Base-by-base conservation (phyloP, 768 basidiomycete species). In the Amanita phalloides region DNA sequence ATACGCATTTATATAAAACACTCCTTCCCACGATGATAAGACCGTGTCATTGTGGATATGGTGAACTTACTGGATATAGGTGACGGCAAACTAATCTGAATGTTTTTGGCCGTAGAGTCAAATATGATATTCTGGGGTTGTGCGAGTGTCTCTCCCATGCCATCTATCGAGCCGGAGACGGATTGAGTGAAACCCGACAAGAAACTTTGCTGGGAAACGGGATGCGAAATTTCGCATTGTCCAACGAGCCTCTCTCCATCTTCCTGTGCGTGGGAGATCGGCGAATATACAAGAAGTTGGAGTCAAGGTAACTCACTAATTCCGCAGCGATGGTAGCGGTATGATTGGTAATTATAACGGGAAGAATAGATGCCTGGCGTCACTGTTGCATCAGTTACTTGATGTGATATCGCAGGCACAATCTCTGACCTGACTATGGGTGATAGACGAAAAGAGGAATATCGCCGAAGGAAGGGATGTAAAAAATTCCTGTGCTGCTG, bases 251-350 rank as follows among this genome's bases (percentile, higher is more conserved):
- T 79, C 26, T 76, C 68, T 9, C 87, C 88, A 57, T 93, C 79
- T 61, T 82, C 80, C 86, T 89, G 54, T n/a, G 50, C 9, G 32
- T 13, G 14, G 42, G 7, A 28, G 7, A 28, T 38, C 44, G 32
- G 45, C 28, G 49, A 32, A 33, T 43, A 3, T 38, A 23, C 21
- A 20, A 54, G 38, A 36, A 32, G 48, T 56, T 37, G 53, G 17
- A 46, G 21, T 33, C 26, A 54, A 55, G 42, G 45, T 33, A 44
- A 36, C 87, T 60, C n/a, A 73, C 73, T 53, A 95, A 74, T 66
- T 94, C 86, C 21, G 86, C 91, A 36, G 92, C 90, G 55, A 98
- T 92, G 11, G 93, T 96, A n/a, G 92, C 90, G 0, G 88, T 92
- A 64, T 91, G 90, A 65, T 91, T 94, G 10, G 94, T 98, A 37